Percentiles rank a stretch among this genome's conserved stretches.
These are phyloP conservation scores for Botrytis fragariae DNA, from an alignment of 2,329 filamentous ascomycete species.

Conservation along the genomic window DNA sequence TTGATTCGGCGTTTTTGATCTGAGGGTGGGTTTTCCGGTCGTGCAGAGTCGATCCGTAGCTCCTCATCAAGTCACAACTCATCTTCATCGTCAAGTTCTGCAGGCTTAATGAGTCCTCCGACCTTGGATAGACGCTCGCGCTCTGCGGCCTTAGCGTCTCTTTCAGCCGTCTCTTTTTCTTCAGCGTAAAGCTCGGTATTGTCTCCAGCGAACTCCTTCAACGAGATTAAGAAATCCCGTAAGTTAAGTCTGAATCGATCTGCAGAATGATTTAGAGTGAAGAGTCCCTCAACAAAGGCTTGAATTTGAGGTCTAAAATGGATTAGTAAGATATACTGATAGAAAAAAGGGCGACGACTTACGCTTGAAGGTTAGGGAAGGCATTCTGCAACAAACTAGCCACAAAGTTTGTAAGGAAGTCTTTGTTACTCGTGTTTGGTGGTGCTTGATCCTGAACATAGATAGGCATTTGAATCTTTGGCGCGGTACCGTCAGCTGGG, in stretches of 20 bases:
- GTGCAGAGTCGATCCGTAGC: conserved; percentile 55
- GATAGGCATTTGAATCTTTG: conserved; percentile 90
- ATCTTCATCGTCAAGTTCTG: conserved; percentile 86
- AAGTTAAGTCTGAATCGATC: conserved; percentile 94
- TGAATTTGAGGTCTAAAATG: conserved; percentile 73
- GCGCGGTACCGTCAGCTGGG: conserved; percentile 61
- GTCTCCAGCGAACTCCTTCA: conserved; percentile 95
- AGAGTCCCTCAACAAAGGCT: conserved; percentile 84
- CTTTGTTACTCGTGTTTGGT: conserved; percentile 79
- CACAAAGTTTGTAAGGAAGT: conserved; percentile 88
- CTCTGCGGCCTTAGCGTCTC: conserved; percentile 81
- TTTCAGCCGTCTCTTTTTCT: conserved; percentile 89
- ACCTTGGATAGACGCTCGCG: conserved; percentile 92
- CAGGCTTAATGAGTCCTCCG: conserved; percentile 91
- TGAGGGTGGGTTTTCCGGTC: conserved; percentile 22
- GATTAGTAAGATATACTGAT: conserved; percentile 40
- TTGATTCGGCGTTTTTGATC: conserved; percentile 10
- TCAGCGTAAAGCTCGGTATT: conserved; percentile 92
- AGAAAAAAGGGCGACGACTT: conserved; percentile 44
- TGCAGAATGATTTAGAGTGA: conserved; percentile 82
- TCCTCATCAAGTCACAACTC: conserved; percentile 81
- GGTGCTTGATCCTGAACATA: conserved; percentile 82
- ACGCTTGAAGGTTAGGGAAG: conserved; percentile 90
- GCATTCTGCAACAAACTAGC: conserved; percentile 80
- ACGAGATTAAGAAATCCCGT: conserved; percentile 93